Evolutionary conservation across 108 stramenopile genomes (phyloP), one percentile per base, ranked within the genome.

Genomic region (Parietichytrium sp.): DNA sequence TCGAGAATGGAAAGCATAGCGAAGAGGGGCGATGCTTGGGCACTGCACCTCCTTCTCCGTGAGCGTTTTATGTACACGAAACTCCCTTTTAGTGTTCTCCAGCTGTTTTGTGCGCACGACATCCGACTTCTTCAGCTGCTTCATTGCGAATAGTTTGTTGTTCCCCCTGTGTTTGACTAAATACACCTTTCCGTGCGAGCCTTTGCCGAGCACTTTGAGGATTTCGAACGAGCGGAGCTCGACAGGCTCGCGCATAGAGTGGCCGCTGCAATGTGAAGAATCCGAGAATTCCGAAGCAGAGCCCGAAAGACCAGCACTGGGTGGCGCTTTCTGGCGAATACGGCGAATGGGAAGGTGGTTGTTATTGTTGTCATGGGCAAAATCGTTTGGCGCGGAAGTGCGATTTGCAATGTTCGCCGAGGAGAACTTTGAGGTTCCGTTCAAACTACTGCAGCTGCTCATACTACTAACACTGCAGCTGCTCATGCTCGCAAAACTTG

Each of bases 1-100:
- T 4, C 88, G 81, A 12, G 88, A 89, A 48, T 92, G 90, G 53
- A 92, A 92, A 2, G 89, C 85, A 36, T 80, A 91, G 36, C 90
- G 86, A 36, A 92, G 55, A 20, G 82, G 47, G 4, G 89, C 91
- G 38, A 92, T 88, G 78, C 91, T 91, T 23, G 91, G 90, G 81
- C 87, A 86, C 80, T 88, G 90, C 12, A 86, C 33, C 48, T 89
- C 86, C 82, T 79, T 86, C 7, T 85, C 89, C 72, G 89, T 84
- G 51, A 91, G 87, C 20, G 10, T 0, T n/a, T 45, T 42, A 25
- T 72, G 36, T n/a, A 90, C 88, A 47, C 88, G 85, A 10, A 89
- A 84, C 83, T 92, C 90, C 49, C 88, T 79, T 31, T 50, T 31
- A 3, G 85, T 86, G 48, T 86, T 83, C 30, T 85, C 85, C 25